These are phyloP conservation scores for Inga leiocalycina DNA, from an alignment of 306 rosid genomes.

Conservation along the genomic window DNA sequence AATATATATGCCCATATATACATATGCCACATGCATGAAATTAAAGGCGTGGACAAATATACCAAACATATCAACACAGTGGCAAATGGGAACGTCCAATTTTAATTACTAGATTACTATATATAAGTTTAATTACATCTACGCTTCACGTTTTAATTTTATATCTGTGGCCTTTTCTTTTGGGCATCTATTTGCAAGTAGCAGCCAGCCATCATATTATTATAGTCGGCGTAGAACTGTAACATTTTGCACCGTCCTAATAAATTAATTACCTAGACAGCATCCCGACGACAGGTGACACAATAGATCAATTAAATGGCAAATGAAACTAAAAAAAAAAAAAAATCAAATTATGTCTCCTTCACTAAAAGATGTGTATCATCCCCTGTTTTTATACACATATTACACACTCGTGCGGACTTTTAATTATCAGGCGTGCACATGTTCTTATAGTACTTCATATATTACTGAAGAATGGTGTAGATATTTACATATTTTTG, in stretches of 20 bases:
- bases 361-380: neutral
- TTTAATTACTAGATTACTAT: neutral
- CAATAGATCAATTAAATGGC: neutral
- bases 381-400: neutral
- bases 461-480: neutral
- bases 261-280: neutral
- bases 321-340: neutral
- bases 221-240: neutral
- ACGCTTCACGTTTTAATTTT: neutral
- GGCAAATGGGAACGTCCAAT: neutral
- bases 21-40: neutral
- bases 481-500: neutral
- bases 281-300: neutral
- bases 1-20: neutral
- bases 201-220: neutral
- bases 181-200: neutral
- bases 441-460: neutral
- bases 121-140: neutral
- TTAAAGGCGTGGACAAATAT: neutral
- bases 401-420: neutral
- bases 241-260: slow-evolving; percentile 7
- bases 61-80: neutral
- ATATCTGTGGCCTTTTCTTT: neutral
- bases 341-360: slow-evolving; percentile 5
- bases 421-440: neutral